Evolutionary conservation across 73 alveolate genomes (phyloP).

Genomic region (Paramecium sonneborni): DNA sequence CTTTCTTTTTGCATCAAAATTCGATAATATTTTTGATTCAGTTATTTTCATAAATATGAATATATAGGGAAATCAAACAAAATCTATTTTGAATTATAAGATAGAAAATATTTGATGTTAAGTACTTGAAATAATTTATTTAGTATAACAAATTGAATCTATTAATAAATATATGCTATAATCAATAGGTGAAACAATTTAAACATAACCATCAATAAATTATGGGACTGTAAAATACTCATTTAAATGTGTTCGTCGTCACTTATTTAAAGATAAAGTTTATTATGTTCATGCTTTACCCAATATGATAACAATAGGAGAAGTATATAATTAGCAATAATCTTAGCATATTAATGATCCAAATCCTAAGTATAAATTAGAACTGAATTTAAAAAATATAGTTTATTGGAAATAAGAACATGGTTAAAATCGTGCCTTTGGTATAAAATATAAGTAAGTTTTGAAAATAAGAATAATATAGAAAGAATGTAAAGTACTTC

Average conservation of each 20-base stretch:
- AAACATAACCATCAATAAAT: background rate
- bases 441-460: constrained; percentile 18
- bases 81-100: background rate
- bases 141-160: background rate
- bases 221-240: background rate
- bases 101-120: background rate
- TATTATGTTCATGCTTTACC: constrained; percentile 23
- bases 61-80: too few species aligned
- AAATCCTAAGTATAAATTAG: constrained; percentile 31
- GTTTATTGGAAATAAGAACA: constrained; percentile 43
- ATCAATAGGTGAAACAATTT: background rate
- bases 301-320: background rate
- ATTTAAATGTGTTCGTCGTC: constrained; percentile 30
- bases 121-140: background rate
- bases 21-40: too few species aligned
- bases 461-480: background rate
- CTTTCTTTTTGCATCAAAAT: too few species aligned
- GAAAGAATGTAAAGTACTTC: constrained; percentile 36
- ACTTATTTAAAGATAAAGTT: constrained; percentile 8
- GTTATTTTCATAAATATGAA: too few species aligned
- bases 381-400: background rate
- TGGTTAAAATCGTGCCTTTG: background rate
- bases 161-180: background rate
- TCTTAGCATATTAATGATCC: constrained; percentile 28
- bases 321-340: background rate